These are phyloP conservation scores for Aspergillus sp. DNA, from an alignment of 2,329 filamentous ascomycete genomes.

Conservation along the genomic window DNA sequence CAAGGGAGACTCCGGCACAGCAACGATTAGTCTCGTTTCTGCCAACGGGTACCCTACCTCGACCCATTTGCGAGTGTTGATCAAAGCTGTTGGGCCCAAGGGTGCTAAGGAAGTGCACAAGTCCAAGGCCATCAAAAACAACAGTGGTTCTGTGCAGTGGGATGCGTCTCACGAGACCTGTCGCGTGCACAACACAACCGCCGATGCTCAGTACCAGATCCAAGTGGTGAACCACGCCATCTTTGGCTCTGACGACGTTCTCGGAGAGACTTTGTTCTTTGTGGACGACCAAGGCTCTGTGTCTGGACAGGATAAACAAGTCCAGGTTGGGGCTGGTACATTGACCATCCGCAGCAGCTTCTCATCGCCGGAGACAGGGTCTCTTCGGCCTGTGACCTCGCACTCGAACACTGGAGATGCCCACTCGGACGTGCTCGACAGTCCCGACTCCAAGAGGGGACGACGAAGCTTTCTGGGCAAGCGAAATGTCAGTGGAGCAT, in stretches of 20 bases:
- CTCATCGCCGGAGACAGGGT: constrained; percentile 41
- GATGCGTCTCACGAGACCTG: constrained; percentile 66
- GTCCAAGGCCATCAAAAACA: constrained; percentile 80
- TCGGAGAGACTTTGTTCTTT: constrained; percentile 86
- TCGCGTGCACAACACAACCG: constrained; percentile 64
- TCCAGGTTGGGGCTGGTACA: constrained; percentile 67
- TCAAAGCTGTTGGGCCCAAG: constrained; percentile 65
- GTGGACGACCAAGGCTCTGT: constrained; percentile 73
- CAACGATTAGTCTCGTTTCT: constrained; percentile 73
- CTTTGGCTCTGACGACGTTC: constrained; percentile 74
- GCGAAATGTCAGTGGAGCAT: constrained; percentile 33
- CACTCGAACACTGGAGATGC: constrained; percentile 26
- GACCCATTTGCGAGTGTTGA: constrained; percentile 71
- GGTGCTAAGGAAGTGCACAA: constrained; percentile 76
- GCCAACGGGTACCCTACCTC: constrained; percentile 72
- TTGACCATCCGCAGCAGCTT: constrained; percentile 75
- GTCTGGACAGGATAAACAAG: constrained; percentile 62
- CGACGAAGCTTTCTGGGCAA: constrained; percentile 45
- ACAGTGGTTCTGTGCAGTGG: constrained; percentile 60
- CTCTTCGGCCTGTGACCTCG: constrained; percentile 31
- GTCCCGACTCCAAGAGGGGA: constrained; percentile 37
- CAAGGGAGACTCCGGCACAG: constrained; percentile 63
- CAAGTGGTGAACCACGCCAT: constrained; percentile 80
- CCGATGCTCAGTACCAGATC: constrained; percentile 82
- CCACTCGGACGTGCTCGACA: constrained; percentile 26